A percentile compares a stretch with the other conserved stretches of the same genome.
These are phyloP conservation scores for Vaccinium macrocarpon DNA, from an alignment of 148 eudicot genomes.

Conservation along the genomic window DNA sequence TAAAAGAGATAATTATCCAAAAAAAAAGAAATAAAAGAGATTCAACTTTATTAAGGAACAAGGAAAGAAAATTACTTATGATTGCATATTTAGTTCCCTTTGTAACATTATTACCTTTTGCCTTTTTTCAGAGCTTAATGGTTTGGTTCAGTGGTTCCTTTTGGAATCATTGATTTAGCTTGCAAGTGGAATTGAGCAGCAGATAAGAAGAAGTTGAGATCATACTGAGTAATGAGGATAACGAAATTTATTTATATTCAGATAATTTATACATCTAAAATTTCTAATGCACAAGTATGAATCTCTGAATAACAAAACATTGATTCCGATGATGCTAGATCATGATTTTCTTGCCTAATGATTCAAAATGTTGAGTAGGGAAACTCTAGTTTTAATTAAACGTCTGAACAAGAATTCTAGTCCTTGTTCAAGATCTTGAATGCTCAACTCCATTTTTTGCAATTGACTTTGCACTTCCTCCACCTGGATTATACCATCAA, in stretches of 20 bases:
- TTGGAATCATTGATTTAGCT: not conserved
- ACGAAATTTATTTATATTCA: not conserved
- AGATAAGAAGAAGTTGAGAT: not conserved
- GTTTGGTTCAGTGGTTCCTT: not conserved
- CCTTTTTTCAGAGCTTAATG: not conserved
- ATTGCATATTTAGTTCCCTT: conserved; percentile 4
- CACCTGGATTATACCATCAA: conserved; percentile 11
- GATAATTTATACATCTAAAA: not conserved
- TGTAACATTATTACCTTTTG: not conserved
- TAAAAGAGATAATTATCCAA: not conserved
- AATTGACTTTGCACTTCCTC: conserved; percentile 16
- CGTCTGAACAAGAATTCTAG: conserved; percentile 25
- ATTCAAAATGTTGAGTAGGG: conserved; percentile 29
- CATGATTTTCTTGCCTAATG: conserved; percentile 7
- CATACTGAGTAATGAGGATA: not conserved
- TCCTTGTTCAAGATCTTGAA: conserved; percentile 24
- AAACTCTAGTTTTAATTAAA: conserved; percentile 30
- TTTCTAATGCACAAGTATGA: not conserved
- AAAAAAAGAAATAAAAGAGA: not conserved
- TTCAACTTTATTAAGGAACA: not conserved
- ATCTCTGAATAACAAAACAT: not conserved
- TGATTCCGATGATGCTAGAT: conserved; percentile 7
- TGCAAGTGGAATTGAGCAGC: not conserved
- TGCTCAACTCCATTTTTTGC: conserved; percentile 17
- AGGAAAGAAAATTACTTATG: not conserved